Base-by-base conservation (phyloP, 139 green algal species). In the Chara braunii region DNA sequence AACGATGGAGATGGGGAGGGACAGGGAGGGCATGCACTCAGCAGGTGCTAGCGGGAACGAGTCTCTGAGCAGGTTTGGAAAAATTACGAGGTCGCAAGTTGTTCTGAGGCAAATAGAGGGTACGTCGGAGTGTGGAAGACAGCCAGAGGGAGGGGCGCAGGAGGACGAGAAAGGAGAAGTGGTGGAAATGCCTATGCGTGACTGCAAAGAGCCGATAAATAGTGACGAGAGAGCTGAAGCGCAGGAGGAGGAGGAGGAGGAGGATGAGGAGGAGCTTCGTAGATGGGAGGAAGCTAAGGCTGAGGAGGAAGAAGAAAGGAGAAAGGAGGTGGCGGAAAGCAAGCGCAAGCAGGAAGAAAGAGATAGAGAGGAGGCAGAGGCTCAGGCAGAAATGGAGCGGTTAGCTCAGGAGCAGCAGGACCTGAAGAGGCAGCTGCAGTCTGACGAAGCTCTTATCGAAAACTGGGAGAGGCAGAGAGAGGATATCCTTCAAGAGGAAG, bases 371-470 rank as follows among this genome's bases (percentile, higher is more conserved):
- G 31, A 57, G 2, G 24, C 33, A 37, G 56, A 61, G 37, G 35
- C 26, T 23, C 12, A 52, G 0, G 56, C 8, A 71, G 1, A 26
- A 74, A 36, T 4, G 35, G 36, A 26, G 28, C 50, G n/a, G 18
- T 48, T 48, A 48, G 40, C 18, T 48, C 18, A 52, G 60, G 31
- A 50, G 56, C 22, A 43, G n/a, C 23, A 66, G 23, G 37, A 59
- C 0, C 23, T 72, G 51, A 30, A 35, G 23, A 23, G 56, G 37
- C 53, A 72, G 29, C n/a, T n/a, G n/a, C n/a, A n/a, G n/a, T n/a
- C n/a, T n/a, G n/a, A n/a, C n/a, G n/a, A n/a, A n/a, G n/a, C n/a
- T 28, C 18, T 48, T 28, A 24, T 57, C 48, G 48, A 9, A 11
- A 8, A 28, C 48, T 57, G 48, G 34, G 9, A 8, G 32, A 8